Conservation (phyloP, 495 filamentous ascomycete species). For the Xylona heveae region DNA sequence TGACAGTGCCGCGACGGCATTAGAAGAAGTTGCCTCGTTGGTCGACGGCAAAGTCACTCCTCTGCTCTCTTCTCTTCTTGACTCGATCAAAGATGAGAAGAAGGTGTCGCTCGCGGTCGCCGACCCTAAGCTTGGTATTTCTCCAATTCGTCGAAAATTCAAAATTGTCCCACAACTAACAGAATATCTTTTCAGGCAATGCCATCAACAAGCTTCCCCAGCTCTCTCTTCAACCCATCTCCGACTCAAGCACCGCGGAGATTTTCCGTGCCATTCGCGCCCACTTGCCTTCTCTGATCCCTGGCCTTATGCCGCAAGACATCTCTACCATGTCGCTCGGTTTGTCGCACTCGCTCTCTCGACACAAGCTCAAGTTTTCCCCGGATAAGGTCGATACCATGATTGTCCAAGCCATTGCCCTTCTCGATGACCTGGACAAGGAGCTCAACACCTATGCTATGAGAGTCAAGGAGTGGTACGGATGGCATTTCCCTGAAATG, state of each 20-base stretch:
- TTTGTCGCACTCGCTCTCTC: conserved; percentile 91
- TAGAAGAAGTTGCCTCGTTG: conserved; percentile 73
- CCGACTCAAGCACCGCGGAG: conserved; percentile 70
- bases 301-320: conserved; percentile 64
- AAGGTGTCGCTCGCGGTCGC: conserved; percentile 89
- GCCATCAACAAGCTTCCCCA: conserved; percentile 84
- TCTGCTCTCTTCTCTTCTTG: conserved; percentile 57
- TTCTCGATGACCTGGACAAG: conserved; percentile 94
- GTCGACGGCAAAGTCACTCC: conserved; percentile 94
- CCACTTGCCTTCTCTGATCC: conserved; percentile 77
- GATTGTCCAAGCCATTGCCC: conserved; percentile 91
- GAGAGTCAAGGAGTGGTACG: conserved; percentile 99
- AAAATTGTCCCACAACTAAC: neutral
- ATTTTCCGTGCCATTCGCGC: conserved; percentile 85
- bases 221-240: conserved; percentile 62
- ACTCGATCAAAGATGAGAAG: conserved; percentile 91
- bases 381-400: conserved; percentile 98
- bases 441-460: conserved; percentile 97
- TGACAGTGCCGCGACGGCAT: conserved; percentile 65
- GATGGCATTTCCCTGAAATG: conserved; percentile 98
- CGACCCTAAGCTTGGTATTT: conserved; percentile 73
- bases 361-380: conserved; percentile 97
- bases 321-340: conserved; percentile 85
- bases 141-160: neutral
- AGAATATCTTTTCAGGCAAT: conserved; percentile 25